Conservation (phyloP, 306 rosid genomes). For the Vigna angularis region DNA sequence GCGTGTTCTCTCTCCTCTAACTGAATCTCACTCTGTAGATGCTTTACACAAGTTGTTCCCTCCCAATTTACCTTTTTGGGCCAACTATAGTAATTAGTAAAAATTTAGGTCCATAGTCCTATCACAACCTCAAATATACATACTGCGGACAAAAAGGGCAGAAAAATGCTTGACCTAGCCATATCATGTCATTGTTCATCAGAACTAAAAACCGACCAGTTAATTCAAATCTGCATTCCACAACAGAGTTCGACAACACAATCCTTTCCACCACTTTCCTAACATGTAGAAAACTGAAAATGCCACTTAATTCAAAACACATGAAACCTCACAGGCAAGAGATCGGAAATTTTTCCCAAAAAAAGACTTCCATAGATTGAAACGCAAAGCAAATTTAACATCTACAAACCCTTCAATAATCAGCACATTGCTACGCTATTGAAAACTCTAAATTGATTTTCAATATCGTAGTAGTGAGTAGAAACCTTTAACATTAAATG, state of each 20-base stretch:
- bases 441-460: constrained; percentile 10
- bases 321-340: constrained; percentile 4
- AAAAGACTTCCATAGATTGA: neutral
- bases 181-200: neutral
- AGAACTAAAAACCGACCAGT: constrained; percentile 4
- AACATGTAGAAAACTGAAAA: constrained; percentile 1
- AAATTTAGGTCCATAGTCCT: neutral
- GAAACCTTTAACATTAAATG: constrained; percentile 17
- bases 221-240: constrained; percentile 12
- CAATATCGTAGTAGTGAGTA: constrained; percentile 18
- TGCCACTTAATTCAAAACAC: neutral
- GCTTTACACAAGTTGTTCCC: constrained; percentile 11
- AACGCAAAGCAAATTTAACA: constrained; percentile 5
- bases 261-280: constrained; percentile 7
- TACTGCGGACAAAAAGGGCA: neutral
- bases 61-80: constrained; percentile 18
- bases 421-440: neutral
- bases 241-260: neutral
- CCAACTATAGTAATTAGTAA: constrained; percentile 3
- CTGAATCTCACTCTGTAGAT: neutral
- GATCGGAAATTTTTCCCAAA: constrained; percentile 14
- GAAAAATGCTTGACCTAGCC: neutral
- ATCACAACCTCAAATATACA: constrained; percentile 24
- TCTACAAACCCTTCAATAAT: neutral
- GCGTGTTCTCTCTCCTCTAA: neutral